A percentile compares a stretch with the other conserved stretches of the same genome.
phyloP scores from a whole-genome alignment of 345 rosid genomes.

The Hevea brasiliensis region DNA sequence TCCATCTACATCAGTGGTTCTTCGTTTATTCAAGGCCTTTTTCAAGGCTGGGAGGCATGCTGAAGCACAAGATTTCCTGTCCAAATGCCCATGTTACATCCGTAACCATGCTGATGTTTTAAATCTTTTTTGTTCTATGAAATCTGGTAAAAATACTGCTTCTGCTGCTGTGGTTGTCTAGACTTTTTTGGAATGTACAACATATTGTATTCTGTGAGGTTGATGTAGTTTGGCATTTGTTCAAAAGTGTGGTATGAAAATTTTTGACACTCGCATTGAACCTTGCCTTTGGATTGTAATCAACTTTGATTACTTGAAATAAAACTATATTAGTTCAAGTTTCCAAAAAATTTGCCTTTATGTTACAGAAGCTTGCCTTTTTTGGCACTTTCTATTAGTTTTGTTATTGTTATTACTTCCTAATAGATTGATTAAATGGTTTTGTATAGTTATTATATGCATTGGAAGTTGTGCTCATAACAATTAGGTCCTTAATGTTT shows the following conservation, averaged over 20 bases:
- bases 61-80: conserved; percentile 74
- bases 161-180: conserved; percentile 34
- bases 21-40: conserved; percentile 60
- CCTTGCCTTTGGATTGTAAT: conserved; percentile 9
- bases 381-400: conserved; percentile 1
- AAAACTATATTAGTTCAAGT: conserved; percentile 15
- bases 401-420: not conserved
- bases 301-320: conserved; percentile 18
- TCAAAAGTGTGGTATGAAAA: conserved; percentile 8
- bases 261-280: conserved; percentile 14
- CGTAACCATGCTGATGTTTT: conserved; percentile 79
- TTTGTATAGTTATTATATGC: not conserved
- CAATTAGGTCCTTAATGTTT: not conserved
- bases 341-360: not conserved
- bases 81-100: conserved; percentile 59
- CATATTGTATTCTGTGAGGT: conserved; percentile 10
- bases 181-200: conserved; percentile 21
- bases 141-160: conserved; percentile 15
- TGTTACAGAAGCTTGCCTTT: not conserved
- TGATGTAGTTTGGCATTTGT: conserved; percentile 23
- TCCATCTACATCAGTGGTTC: conserved; percentile 66
- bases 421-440: not conserved
- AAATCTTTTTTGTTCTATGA: conserved; percentile 54
- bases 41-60: conserved; percentile 59
- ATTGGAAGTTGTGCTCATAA: conserved; percentile 5